Conservation (phyloP, 2,329 filamentous ascomycete genomes). For the Chaetomiaceae sp. region DNA sequence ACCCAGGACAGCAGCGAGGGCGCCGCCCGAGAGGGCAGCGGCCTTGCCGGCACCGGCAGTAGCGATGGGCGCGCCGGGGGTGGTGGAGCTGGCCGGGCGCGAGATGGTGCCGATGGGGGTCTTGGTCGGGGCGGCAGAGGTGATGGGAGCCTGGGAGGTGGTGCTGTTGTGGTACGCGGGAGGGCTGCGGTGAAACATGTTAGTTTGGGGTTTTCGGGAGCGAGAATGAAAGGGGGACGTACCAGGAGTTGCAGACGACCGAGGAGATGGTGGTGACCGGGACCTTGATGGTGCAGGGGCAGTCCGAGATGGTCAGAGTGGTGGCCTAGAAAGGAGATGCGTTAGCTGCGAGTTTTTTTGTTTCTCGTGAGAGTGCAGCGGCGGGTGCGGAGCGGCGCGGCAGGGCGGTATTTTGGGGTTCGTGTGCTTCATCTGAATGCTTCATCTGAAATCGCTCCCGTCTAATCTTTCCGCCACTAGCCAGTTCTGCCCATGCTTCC, state of each 20-base stretch:
- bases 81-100: constrained; percentile 29
- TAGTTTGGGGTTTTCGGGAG: neutral
- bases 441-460: too few species aligned
- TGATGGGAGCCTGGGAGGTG: constrained; percentile 29
- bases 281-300: constrained; percentile 65
- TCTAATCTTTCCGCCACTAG: neutral
- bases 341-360: constrained; percentile 17
- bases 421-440: too few species aligned
- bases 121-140: constrained; percentile 31
- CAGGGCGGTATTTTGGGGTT: too few species aligned
- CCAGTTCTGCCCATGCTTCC: too few species aligned
- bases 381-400: neutral
- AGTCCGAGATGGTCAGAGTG: constrained; percentile 67
- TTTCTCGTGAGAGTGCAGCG: neutral
- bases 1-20: constrained; percentile 57
- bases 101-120: constrained; percentile 30
- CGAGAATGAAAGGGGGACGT: constrained; percentile 33
- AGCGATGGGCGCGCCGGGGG: constrained; percentile 31
- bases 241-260: constrained; percentile 54
- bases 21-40: constrained; percentile 53
- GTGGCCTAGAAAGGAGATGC: constrained; percentile 45
- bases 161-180: constrained; percentile 38
- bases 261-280: constrained; percentile 50
- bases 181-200: constrained; percentile 7
- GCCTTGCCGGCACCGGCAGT: constrained; percentile 55